These are phyloP conservation scores for Gloeopeniophorella convolvens DNA, from an alignment of 768 basidiomycete species.

Conservation along the genomic window DNA sequence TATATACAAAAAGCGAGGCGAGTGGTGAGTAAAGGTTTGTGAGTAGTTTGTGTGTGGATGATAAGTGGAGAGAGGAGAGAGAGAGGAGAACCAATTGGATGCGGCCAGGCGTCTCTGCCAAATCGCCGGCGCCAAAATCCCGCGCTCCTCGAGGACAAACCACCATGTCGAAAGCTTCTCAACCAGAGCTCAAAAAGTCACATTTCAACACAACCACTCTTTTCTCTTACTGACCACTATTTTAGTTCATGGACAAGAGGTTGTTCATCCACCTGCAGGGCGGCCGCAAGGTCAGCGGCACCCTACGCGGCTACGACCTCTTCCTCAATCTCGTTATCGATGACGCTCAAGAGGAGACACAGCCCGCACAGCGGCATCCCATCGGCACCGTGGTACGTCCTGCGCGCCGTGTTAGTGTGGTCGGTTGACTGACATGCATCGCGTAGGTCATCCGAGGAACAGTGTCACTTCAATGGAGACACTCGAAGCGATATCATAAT, in stretches of 20 bases:
- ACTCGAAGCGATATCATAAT: slow-evolving; percentile 51
- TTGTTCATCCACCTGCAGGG: slow-evolving; percentile 91
- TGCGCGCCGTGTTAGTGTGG: not conserved
- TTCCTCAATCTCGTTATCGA: slow-evolving; percentile 98
- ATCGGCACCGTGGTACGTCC: slow-evolving; percentile 85
- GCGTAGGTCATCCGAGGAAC: slow-evolving; percentile 92
- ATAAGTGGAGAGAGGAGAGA: not conserved
- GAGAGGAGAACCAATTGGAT: not conserved
- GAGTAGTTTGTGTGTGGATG: no score
- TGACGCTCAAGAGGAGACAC: slow-evolving; percentile 88
- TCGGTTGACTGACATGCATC: slow-evolving; percentile 4
- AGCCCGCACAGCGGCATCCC: slow-evolving; percentile 81
- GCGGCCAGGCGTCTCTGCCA: no score
- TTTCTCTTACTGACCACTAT: slow-evolving; percentile 1
- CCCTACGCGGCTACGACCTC: slow-evolving; percentile 93
- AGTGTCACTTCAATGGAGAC: slow-evolving; percentile 96
- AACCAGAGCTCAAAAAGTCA: slow-evolving; percentile 93
- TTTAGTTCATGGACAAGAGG: slow-evolving; percentile 97
- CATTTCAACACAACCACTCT: not conserved
- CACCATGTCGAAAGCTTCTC: slow-evolving; percentile 86
- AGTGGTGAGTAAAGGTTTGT: no score
- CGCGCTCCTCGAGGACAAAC: no score
- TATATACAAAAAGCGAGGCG: no score
- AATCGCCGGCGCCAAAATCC: no score
- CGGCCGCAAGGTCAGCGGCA: slow-evolving; percentile 92